Percentiles rank a stretch among this genome's conserved stretches.
Evolutionary conservation across 179 eudicot genomes (phyloP).

Genomic region (Amaranthus tricolor): DNA sequence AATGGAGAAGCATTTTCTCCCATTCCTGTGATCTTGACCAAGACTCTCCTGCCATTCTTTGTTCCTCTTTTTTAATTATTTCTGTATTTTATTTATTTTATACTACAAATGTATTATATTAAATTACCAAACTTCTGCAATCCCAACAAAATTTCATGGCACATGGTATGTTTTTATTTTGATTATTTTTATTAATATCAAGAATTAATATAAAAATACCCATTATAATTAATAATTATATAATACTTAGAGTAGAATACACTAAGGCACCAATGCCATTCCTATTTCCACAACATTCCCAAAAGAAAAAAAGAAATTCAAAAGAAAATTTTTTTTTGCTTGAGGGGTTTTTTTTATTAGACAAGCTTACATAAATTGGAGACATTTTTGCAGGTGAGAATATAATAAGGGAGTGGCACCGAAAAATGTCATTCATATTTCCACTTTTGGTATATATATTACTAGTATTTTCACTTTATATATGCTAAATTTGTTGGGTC

Average conservation of each 20-base stretch:
- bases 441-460: too few species aligned
- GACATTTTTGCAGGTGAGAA: too few species aligned
- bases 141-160: slow-evolving; percentile 33
- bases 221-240: too few species aligned
- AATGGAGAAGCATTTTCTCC: slow-evolving; percentile 40
- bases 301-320: too few species aligned
- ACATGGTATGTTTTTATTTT: slow-evolving; percentile 38
- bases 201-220: slow-evolving; percentile 9
- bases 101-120: neutral
- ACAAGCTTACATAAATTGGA: too few species aligned
- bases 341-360: too few species aligned
- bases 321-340: too few species aligned
- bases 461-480: too few species aligned
- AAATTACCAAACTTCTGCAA: slow-evolving; percentile 36
- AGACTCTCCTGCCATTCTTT: slow-evolving; percentile 38
- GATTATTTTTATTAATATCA: neutral
- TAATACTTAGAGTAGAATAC: slow-evolving; percentile 13
- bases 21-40: slow-evolving; percentile 57
- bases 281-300: neutral
- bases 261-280: slow-evolving; percentile 19
- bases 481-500: too few species aligned
- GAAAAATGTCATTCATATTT: too few species aligned
- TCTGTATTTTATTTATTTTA: neutral
- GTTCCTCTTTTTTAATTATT: slow-evolving; percentile 21
- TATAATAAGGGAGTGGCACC: too few species aligned